These are phyloP conservation scores for Thermochaetoides thermophila DNA, from an alignment of 495 filamentous ascomycete species.

Conservation along the genomic window DNA sequence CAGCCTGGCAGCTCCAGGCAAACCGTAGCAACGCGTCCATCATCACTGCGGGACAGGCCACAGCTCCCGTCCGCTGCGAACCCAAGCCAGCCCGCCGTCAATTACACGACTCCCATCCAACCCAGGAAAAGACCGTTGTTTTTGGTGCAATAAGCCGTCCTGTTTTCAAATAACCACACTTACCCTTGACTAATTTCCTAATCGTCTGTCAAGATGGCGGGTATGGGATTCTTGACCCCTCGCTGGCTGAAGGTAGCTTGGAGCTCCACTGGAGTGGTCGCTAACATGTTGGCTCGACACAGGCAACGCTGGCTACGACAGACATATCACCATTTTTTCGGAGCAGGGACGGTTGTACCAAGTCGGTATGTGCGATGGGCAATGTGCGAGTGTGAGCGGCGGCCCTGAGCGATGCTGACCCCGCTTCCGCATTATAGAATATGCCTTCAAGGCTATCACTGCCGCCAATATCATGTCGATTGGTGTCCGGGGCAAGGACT, in stretches of 20 bases:
- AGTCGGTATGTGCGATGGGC: conserved; percentile 63
- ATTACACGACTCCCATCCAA: too few species aligned
- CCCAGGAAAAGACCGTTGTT: too few species aligned
- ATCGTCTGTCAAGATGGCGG: conserved; percentile 29
- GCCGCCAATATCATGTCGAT: conserved; percentile 97
- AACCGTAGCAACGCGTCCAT: conserved; percentile 26
- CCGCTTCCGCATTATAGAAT: conserved; percentile 48
- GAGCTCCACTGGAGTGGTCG: conserved; percentile 14
- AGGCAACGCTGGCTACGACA: conserved; percentile 94
- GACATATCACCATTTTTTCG: conserved; percentile 99
- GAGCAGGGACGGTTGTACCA: conserved; percentile 96
- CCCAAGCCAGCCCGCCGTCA: too few species aligned
- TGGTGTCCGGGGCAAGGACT: conserved; percentile 89
- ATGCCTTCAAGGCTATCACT: conserved; percentile 99
- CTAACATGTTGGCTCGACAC: conserved; percentile 13
- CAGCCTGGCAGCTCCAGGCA: conserved; percentile 21
- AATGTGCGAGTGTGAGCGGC: background rate
- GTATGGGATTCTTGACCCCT: too few species aligned
- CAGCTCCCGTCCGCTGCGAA: too few species aligned
- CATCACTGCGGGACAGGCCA: too few species aligned
- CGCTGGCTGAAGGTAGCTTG: too few species aligned
- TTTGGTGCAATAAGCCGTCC: too few species aligned
- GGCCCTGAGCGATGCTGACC: conserved; percentile 2
- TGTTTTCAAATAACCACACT: too few species aligned
- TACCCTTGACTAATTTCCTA: conserved; percentile 4